A percentile compares a stretch with the other conserved stretches of the same genome.
phyloP scores from a whole-genome alignment of 192 early-diverging fungal species.

The Coemansia sp. region DNA sequence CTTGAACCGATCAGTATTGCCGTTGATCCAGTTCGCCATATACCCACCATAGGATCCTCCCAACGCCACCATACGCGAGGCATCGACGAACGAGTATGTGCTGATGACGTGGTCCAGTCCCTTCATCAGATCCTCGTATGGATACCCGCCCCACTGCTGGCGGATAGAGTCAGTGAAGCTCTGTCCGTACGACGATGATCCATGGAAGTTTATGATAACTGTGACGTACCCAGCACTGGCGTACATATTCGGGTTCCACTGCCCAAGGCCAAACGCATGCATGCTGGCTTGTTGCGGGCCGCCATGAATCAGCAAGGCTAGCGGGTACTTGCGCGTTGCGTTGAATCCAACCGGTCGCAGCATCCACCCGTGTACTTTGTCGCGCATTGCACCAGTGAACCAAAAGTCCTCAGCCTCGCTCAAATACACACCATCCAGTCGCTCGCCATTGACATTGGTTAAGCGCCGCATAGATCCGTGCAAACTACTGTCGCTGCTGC shows the following conservation, averaged over 20 bases:
- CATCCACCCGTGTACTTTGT: conserved; percentile 38
- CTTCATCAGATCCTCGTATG: conserved; percentile 73
- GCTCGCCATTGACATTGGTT: conserved; percentile 49
- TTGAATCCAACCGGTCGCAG: conserved; percentile 48
- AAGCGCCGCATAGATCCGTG: conserved; percentile 24
- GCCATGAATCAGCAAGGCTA: conserved; percentile 78
- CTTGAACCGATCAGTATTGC: conserved; percentile 71
- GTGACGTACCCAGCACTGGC: conserved; percentile 69
- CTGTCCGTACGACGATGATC: conserved; percentile 79
- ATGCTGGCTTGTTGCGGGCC: conserved; percentile 68
- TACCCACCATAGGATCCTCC: conserved; percentile 86
- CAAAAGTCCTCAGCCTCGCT: conserved; percentile 64
- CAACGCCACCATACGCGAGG: conserved; percentile 62
- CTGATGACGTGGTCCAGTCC: conserved; percentile 68
- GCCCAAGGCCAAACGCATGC: conserved; percentile 54
- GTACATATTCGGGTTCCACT: conserved; percentile 78
- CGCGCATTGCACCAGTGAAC: conserved; percentile 64
- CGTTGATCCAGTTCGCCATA: conserved; percentile 88
- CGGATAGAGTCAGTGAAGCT: conserved; percentile 69
- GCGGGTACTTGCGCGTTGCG: conserved; percentile 61
- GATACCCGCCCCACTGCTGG: conserved; percentile 74
- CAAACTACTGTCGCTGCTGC: background rate
- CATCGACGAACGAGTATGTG: conserved; percentile 62
- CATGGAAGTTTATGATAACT: conserved; percentile 72
- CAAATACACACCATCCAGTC: conserved; percentile 44